Evolutionary conservation across 495 filamentous ascomycete species (phyloP).

Genomic region (Rhypophila decipiens): DNA sequence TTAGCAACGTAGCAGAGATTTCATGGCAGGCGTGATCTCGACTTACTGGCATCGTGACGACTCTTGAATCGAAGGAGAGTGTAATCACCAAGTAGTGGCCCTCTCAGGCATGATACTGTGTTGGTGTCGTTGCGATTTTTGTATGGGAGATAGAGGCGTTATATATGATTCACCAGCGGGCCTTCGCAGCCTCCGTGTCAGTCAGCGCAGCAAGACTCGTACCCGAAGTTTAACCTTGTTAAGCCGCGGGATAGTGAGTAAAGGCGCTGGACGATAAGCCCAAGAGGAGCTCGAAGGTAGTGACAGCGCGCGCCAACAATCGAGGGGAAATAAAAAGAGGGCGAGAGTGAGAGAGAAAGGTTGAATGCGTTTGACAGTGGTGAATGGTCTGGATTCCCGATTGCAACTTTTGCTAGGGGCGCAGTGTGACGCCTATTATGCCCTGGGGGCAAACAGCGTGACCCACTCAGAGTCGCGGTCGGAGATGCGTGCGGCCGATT

Average conservation of each 20-base stretch:
- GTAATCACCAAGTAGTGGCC: slow-evolving; percentile 9
- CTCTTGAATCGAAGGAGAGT: neutral
- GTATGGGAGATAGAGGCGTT: too few relatives aligned
- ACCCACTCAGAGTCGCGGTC: slow-evolving; percentile 1
- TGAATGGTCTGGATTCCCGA: slow-evolving; percentile 7
- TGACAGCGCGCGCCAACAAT: slow-evolving; percentile 2
- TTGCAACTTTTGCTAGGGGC: slow-evolving; percentile 9
- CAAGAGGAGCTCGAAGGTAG: too few relatives aligned
- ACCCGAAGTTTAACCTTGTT: too few relatives aligned
- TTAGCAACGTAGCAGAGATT: slow-evolving; percentile 4
- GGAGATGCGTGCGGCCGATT: neutral
- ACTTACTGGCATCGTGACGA: slow-evolving; percentile 24
- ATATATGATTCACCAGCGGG: too few relatives aligned
- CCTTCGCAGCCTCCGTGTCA: too few relatives aligned
- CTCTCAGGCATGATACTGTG: slow-evolving; percentile 26
- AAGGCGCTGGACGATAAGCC: too few relatives aligned
- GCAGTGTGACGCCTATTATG: neutral
- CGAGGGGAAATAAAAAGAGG: neutral
- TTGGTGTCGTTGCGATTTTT: slow-evolving; percentile 15
- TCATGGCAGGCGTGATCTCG: neutral
- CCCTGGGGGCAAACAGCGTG: neutral
- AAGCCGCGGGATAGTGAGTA: too few relatives aligned
- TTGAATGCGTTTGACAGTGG: too few relatives aligned
- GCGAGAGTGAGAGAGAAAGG: too few relatives aligned
- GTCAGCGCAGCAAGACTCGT: too few relatives aligned